phyloP scores from a whole-genome alignment of 768 basidiomycete species.

The Neoboletus magnificus region DNA sequence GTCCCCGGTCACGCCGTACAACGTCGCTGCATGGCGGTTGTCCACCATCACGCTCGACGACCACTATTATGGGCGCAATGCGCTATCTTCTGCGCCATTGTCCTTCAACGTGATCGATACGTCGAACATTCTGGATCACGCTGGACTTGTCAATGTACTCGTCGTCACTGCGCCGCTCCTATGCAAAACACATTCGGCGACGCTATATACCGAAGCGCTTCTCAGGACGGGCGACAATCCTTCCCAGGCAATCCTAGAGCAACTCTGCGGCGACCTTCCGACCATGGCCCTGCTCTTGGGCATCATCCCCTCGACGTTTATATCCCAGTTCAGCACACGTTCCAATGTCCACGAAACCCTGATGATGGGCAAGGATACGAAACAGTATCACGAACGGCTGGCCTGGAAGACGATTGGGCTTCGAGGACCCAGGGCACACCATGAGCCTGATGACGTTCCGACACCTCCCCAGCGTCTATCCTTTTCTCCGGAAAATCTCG shows the following conservation, averaged over 20 bases:
- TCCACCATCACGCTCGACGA: constrained; percentile 22
- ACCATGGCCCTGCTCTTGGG: constrained; percentile 27
- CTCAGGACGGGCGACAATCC: constrained; percentile 12
- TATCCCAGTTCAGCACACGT: constrained; percentile 24
- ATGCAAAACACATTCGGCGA: constrained; percentile 14
- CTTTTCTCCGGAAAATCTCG: constrained; percentile 20
- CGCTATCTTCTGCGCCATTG: constrained; percentile 16
- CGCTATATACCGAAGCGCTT: constrained; percentile 29
- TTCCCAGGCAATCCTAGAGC: constrained; percentile 14
- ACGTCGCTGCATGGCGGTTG: constrained; percentile 22
- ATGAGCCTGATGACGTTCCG: no score
- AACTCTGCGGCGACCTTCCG: constrained; percentile 23
- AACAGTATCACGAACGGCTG: constrained; percentile 25
- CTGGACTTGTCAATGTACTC: constrained; percentile 28
- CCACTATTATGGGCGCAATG: constrained; percentile 13
- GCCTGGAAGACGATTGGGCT: constrained; percentile 20
- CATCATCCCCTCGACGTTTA: constrained; percentile 18
- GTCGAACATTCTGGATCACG: constrained; percentile 27
- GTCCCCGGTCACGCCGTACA: constrained; percentile 17
- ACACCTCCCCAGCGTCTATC: background rate
- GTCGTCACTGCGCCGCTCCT: constrained; percentile 24
- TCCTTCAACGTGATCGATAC: constrained; percentile 33
- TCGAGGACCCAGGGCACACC: background rate
- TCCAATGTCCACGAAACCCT: constrained; percentile 23
- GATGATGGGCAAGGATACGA: background rate